phyloP scores from a whole-genome alignment of 129 eudicot species.

The Lactuca sativa region DNA sequence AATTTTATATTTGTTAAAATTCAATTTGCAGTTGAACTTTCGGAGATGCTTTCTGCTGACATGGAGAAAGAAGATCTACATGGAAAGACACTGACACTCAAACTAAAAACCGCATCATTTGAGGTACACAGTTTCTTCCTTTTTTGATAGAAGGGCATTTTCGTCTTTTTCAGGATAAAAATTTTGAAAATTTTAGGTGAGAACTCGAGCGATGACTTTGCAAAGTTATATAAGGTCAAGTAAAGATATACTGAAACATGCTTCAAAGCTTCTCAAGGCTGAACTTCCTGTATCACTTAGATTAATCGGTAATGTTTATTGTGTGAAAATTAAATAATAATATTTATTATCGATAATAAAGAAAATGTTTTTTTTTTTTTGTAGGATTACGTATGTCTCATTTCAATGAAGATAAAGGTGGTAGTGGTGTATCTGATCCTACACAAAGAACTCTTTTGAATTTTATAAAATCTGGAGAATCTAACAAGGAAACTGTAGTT shows the following conservation, averaged over 20 bases:
- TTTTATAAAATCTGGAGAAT: conserved; percentile 48
- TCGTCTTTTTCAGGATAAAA: neutral
- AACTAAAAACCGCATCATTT: conserved; percentile 79
- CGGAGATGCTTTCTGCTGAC: conserved; percentile 87
- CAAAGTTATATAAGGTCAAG: conserved; percentile 58
- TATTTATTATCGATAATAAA: neutral
- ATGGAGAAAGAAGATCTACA: conserved; percentile 70
- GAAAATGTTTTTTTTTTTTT: neutral
- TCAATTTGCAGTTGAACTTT: conserved; percentile 71
- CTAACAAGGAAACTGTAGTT: conserved; percentile 27
- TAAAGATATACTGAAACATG: conserved; percentile 82
- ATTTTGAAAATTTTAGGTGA: conserved; percentile 51
- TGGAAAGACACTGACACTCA: conserved; percentile 86
- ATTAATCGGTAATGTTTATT: conserved; percentile 57
- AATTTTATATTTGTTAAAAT: conserved; percentile 13
- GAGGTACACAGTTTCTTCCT: conserved; percentile 47
- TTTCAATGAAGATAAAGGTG: conserved; percentile 57
- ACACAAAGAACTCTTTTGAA: conserved; percentile 70
- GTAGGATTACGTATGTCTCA: conserved; percentile 90
- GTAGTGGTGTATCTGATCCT: conserved; percentile 51
- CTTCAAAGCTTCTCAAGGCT: conserved; percentile 82
- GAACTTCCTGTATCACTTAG: conserved; percentile 86
- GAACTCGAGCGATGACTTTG: conserved; percentile 83
- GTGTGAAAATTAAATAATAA: neutral
- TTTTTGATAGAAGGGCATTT: neutral